Percentiles rank a stretch among this genome's conserved stretches.
These are phyloP conservation scores for Gymnopilus dilepis DNA, from an alignment of 768 basidiomycete species.

Conservation along the genomic window DNA sequence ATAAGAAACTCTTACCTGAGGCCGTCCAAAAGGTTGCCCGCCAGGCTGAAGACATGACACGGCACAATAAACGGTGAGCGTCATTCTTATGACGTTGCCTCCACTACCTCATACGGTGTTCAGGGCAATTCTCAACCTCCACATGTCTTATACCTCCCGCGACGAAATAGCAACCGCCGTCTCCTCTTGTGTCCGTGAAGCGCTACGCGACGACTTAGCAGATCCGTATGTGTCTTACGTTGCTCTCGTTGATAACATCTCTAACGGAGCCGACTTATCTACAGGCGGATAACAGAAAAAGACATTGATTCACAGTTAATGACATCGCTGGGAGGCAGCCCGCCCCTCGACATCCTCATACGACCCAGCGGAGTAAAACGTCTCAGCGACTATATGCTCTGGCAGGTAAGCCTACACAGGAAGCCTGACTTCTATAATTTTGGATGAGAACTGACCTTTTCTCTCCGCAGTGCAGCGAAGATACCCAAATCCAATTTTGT, in stretches of 20 bases:
- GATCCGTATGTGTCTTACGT: constrained; percentile 30
- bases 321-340: constrained; percentile 67
- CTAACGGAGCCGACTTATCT: too few species aligned
- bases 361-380: constrained; percentile 91
- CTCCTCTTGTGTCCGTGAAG: constrained; percentile 49
- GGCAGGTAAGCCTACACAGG: constrained; percentile 73
- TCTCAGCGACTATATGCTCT: constrained; percentile 88
- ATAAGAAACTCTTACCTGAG: constrained; percentile 75
- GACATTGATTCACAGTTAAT: constrained; percentile 72
- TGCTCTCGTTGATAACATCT: too few species aligned
- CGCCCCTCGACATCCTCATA: constrained; percentile 87
- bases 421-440: background rate
- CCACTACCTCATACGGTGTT: background rate
- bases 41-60: constrained; percentile 80
- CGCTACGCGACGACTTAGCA: constrained; percentile 30
- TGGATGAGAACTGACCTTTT: background rate
- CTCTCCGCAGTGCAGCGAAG: constrained; percentile 68
- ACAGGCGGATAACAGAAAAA: constrained; percentile 60
- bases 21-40: constrained; percentile 69
- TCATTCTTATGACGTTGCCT: background rate
- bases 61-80: constrained; percentile 69
- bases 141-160: constrained; percentile 89
- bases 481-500: constrained; percentile 88
- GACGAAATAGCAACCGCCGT: constrained; percentile 92
- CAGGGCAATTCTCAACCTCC: constrained; percentile 89